phyloP scores from a whole-genome alignment of 176 grass and related monocot genomes.

The Panicum miliaceum region DNA sequence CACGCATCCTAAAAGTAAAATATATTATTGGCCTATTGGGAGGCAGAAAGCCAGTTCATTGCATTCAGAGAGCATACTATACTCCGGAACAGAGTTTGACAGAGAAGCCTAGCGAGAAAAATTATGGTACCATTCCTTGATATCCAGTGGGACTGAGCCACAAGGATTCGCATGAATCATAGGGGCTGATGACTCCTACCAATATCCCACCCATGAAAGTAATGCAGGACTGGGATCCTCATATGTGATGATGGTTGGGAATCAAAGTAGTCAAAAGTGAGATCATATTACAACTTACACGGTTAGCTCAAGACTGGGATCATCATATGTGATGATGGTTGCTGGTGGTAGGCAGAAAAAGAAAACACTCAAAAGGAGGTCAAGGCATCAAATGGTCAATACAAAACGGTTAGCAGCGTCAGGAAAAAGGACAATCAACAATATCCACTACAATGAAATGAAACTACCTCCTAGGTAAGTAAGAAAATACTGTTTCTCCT shows the following conservation, averaged over 20 bases:
- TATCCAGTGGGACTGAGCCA: background rate
- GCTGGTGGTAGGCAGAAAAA: background rate
- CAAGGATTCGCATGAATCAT: background rate
- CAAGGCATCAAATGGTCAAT: background rate
- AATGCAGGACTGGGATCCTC: background rate
- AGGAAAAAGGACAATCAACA: background rate
- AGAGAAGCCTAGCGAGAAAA: background rate
- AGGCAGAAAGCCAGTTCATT: constrained; percentile 1
- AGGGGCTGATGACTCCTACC: constrained; percentile 7
- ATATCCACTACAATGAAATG: background rate
- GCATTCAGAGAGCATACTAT: background rate
- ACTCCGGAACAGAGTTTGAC: constrained; percentile 1
- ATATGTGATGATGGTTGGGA: background rate
- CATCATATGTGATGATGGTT: background rate
- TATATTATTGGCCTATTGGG: background rate
- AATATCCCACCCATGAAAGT: constrained; percentile 15
- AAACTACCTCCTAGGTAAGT: background rate
- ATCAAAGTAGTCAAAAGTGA: constrained; percentile 11
- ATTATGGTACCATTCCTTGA: background rate
- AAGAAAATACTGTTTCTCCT: background rate
- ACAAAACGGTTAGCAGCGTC: background rate
- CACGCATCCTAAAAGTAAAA: background rate
- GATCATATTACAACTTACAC: constrained; percentile 10
- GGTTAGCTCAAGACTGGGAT: background rate
- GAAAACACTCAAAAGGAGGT: background rate